These are phyloP conservation scores for Mortierella sp. DNA, from an alignment of 371 early-diverging fungal genomes.

Conservation along the genomic window DNA sequence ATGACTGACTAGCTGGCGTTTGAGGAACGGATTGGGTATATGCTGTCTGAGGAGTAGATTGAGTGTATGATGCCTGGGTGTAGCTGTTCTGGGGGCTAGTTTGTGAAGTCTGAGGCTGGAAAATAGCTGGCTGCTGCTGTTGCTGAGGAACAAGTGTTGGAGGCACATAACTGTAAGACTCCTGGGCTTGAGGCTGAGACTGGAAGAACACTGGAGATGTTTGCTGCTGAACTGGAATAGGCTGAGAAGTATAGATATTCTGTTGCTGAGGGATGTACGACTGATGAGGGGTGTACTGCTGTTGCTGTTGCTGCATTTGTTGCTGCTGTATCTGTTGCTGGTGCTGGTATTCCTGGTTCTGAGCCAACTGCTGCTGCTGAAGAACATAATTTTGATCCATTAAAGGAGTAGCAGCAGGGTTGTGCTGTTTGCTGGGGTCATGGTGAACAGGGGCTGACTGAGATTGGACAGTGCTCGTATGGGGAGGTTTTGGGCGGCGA, in stretches of 20 bases:
- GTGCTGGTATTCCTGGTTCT: not conserved
- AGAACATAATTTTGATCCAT: slow-evolving; percentile 17
- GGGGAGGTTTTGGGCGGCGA: slow-evolving; percentile 15
- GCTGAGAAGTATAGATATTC: slow-evolving; percentile 4
- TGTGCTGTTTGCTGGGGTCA: slow-evolving; percentile 1
- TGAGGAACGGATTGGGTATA: slow-evolving; percentile 5
- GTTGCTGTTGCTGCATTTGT: slow-evolving; percentile 15
- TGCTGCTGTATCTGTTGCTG: slow-evolving; percentile 16
- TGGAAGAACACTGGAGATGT: slow-evolving; percentile 32
- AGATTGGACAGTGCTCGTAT: not conserved
- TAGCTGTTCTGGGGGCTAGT: not conserved
- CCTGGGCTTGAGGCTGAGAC: slow-evolving; percentile 12
- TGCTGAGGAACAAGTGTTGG: slow-evolving; percentile 21
- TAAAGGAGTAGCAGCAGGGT: slow-evolving; percentile 2
- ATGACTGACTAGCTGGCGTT: slow-evolving; percentile 11
- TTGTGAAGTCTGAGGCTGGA: slow-evolving; percentile 30
- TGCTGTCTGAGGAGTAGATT: not conserved
- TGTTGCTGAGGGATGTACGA: slow-evolving; percentile 10
- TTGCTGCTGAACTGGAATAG: slow-evolving; percentile 3
- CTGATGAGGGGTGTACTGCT: slow-evolving; percentile 9
- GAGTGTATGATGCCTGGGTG: slow-evolving; percentile 1
- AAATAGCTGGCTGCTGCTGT: slow-evolving; percentile 27
- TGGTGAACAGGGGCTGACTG: not conserved
- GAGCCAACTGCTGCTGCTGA: slow-evolving; percentile 13
- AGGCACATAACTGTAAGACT: slow-evolving; percentile 29